phyloP scores from a whole-genome alignment of 805 yeast species.

The Candida berthetii region DNA sequence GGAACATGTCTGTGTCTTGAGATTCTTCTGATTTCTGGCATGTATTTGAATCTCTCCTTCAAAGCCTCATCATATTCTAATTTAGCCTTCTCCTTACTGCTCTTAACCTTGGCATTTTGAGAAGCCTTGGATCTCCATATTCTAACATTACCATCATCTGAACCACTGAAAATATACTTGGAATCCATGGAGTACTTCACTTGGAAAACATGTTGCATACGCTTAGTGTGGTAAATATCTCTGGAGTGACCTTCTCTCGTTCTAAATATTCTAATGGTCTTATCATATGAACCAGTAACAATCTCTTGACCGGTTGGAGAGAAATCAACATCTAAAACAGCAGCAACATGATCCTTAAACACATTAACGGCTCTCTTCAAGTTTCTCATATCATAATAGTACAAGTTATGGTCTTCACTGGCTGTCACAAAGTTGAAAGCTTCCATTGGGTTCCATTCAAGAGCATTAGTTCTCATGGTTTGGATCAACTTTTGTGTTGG shows the following conservation, averaged over 20 bases:
- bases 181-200: slow-evolving; percentile 86
- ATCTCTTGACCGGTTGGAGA: slow-evolving; percentile 96
- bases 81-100: slow-evolving; percentile 73
- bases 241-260: slow-evolving; percentile 84
- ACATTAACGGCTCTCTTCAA: slow-evolving; percentile 76
- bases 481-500: slow-evolving; percentile 91
- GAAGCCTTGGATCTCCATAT: slow-evolving; percentile 88
- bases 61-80: slow-evolving; percentile 88
- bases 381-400: slow-evolving; percentile 95
- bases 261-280: slow-evolving; percentile 78
- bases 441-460: slow-evolving; percentile 98
- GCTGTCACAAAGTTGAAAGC: slow-evolving; percentile 91
- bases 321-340: slow-evolving; percentile 91
- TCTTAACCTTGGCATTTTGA: slow-evolving; percentile 77
- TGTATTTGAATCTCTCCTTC: slow-evolving; percentile 86
- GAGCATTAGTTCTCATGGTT: slow-evolving; percentile 73
- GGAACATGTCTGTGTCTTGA: slow-evolving; percentile 93
- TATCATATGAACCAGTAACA: slow-evolving; percentile 93
- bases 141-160: slow-evolving; percentile 94
- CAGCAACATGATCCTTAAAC: slow-evolving; percentile 92
- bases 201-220: slow-evolving; percentile 93
- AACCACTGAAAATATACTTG: slow-evolving; percentile 80
- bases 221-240: slow-evolving; percentile 92
- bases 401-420: slow-evolving; percentile 90
- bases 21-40: slow-evolving; percentile 94